Conservation (phyloP, 768 basidiomycete species). For the Clitopilus hobsonii region DNA sequence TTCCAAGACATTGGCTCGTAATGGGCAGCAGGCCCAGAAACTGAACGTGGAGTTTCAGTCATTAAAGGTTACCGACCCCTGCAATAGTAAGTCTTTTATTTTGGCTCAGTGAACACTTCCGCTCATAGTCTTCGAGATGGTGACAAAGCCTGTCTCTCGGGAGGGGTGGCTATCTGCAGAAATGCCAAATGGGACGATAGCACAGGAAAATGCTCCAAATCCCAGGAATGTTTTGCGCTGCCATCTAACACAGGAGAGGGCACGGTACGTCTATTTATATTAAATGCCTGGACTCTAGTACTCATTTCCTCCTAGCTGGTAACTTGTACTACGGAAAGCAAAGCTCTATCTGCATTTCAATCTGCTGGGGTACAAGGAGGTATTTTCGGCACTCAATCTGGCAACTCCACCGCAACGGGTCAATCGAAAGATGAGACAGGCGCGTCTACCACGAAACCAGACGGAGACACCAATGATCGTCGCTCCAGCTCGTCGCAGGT, state of each 20-base stretch:
- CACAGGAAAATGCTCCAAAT: slow-evolving; percentile 26
- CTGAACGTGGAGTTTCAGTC: slow-evolving; percentile 43
- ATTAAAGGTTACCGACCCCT: slow-evolving; percentile 36
- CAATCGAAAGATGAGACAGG: background rate
- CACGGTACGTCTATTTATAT: slow-evolving; percentile 29
- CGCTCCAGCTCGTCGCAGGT: background rate
- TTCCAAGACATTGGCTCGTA: slow-evolving; percentile 36
- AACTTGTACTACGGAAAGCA: slow-evolving; percentile 48
- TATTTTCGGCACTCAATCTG: slow-evolving; percentile 21
- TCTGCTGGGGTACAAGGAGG: slow-evolving; percentile 43
- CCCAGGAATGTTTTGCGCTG: slow-evolving; percentile 46
- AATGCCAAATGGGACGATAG: slow-evolving; percentile 35
- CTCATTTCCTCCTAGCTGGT: slow-evolving; percentile 27
- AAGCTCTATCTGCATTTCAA: slow-evolving; percentile 39
- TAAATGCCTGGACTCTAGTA: background rate
- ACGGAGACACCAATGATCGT: background rate
- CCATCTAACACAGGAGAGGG: slow-evolving; percentile 39
- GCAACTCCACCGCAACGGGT: slow-evolving; percentile 7
- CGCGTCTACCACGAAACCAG: background rate
- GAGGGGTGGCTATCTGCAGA: slow-evolving; percentile 34
- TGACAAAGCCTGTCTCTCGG: slow-evolving; percentile 39
- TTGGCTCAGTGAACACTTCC: background rate
- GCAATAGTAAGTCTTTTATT: slow-evolving; percentile 31
- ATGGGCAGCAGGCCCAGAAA: slow-evolving; percentile 45
- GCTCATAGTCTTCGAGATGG: slow-evolving; percentile 24